Evolutionary conservation across 2,329 filamentous ascomycete species (phyloP).

Genomic region (Colletotrichum filicis): DNA sequence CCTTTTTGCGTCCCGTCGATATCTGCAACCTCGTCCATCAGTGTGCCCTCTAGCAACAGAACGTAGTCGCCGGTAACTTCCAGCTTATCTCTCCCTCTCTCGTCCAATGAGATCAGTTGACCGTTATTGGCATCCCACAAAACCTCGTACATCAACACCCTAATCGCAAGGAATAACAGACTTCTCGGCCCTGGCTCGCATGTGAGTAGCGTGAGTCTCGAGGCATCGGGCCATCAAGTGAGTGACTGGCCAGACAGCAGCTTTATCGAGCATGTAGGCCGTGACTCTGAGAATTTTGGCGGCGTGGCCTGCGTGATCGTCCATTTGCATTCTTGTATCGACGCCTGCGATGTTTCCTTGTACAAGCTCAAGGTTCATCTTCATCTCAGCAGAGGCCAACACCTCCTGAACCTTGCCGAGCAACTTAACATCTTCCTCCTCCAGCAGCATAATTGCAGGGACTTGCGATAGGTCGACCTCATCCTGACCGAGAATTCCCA

Average conservation of each 20-base stretch:
- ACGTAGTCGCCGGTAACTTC: background rate
- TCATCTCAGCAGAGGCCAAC: constrained; percentile 79
- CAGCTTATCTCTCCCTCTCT: background rate
- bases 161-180: constrained; percentile 57
- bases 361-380: constrained; percentile 71
- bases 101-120: background rate
- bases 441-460: constrained; percentile 88
- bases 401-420: constrained; percentile 86
- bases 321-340: constrained; percentile 65
- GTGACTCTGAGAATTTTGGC: constrained; percentile 87
- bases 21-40: background rate
- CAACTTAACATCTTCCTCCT: constrained; percentile 90
- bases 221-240: constrained; percentile 66
- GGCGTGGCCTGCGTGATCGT: constrained; percentile 79
- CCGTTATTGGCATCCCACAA: too few relatives aligned
- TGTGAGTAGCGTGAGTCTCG: constrained; percentile 64
- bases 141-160: constrained; percentile 6
- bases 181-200: constrained; percentile 63
- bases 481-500: constrained; percentile 88
- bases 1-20: background rate
- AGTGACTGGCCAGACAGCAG: constrained; percentile 86
- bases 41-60: background rate
- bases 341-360: constrained; percentile 62
- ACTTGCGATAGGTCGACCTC: constrained; percentile 82
- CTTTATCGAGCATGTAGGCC: constrained; percentile 87